Percentiles rank a stretch among this genome's conserved stretches.
Conservation (phyloP, 495 filamentous ascomycete genomes). For the Tuber microsphaerosporum region DNA sequence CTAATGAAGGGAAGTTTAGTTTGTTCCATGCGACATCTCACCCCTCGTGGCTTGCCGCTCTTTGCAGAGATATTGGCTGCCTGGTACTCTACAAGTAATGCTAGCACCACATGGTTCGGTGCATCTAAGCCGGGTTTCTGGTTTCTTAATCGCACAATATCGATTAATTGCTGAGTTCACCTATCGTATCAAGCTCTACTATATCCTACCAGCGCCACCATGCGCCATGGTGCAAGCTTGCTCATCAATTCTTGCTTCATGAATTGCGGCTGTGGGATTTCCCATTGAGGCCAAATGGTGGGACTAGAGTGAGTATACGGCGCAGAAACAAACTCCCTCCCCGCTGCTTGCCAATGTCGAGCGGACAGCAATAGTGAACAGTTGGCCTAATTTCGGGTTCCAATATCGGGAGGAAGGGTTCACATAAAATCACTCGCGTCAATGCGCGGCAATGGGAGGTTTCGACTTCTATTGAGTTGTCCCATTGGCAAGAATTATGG, state of each 20-base stretch:
- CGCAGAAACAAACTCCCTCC: neutral
- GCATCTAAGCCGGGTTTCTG: neutral
- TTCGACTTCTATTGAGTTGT: neutral
- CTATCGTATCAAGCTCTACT: neutral
- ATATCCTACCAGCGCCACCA: neutral
- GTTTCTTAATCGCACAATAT: neutral
- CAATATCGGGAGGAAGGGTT: neutral
- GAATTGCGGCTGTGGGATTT: neutral
- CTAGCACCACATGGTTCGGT: neutral
- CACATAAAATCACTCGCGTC: neutral
- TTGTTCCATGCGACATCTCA: neutral
- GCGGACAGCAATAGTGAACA: neutral
- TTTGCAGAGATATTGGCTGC: neutral
- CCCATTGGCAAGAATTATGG: neutral
- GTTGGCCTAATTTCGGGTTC: neutral
- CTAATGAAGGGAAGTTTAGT: neutral
- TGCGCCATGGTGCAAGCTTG: neutral
- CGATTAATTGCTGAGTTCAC: neutral
- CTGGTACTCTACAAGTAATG: neutral
- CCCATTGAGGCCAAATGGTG: neutral
- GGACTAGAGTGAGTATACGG: neutral
- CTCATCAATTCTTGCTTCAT: neutral
- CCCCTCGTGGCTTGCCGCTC: neutral
- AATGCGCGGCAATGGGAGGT: neutral
- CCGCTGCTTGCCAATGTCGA: neutral